phyloP scores from a whole-genome alignment of 768 basidiomycete species.

The Tylopilus sp. region DNA sequence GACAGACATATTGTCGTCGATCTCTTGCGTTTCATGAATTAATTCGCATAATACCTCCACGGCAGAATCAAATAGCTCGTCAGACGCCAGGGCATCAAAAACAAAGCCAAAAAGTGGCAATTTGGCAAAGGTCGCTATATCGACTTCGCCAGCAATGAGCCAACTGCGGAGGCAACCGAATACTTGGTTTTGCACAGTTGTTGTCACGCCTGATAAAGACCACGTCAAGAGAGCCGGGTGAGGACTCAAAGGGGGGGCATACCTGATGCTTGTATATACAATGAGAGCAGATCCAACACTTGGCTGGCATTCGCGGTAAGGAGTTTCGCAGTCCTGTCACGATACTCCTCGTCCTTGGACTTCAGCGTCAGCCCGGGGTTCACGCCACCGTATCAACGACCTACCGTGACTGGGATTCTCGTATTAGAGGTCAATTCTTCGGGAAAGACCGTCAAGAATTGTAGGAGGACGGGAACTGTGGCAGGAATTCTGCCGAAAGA shows the following conservation, averaged over 20 bases:
- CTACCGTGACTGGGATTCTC: conserved; percentile 82
- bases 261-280: conserved; percentile 92
- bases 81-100: conserved; percentile 80
- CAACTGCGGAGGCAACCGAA: conserved; percentile 85
- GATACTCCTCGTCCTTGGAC: conserved; percentile 71
- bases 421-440: conserved; percentile 85
- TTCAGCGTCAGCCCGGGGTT: conserved; percentile 9
- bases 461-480: conserved; percentile 79
- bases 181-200: conserved; percentile 71
- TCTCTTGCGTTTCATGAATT: conserved; percentile 97
- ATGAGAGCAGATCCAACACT: conserved; percentile 72
- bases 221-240: not conserved
- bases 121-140: conserved; percentile 56
- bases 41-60: conserved; percentile 91
- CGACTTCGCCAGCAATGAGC: conserved; percentile 84
- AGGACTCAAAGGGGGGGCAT: conserved; percentile 24
- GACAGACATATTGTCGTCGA: conserved; percentile 88
- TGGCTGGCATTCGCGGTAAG: conserved; percentile 65
- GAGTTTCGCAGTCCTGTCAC: conserved; percentile 54
- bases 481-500: conserved; percentile 80
- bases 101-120: conserved; percentile 78
- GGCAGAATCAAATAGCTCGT: conserved; percentile 89
- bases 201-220: conserved; percentile 72
- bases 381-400: conserved; percentile 30
- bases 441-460: conserved; percentile 88